Evolutionary conservation across 257 asterid genomes (phyloP), one percentile per base, ranked within the genome.

Genomic region (Jasminum sambac): DNA sequence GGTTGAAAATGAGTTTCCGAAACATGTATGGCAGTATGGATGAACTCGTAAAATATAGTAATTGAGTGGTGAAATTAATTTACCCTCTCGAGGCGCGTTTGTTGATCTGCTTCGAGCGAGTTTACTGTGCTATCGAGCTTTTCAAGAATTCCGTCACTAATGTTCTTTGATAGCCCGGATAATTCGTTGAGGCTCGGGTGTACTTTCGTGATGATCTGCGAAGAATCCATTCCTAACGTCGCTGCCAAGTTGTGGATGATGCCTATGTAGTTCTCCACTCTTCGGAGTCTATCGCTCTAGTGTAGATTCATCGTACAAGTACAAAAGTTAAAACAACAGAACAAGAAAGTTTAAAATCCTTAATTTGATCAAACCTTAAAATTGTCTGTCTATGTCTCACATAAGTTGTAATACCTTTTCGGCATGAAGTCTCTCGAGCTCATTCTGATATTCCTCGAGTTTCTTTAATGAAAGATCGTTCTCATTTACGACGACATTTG

Each of bases 151-250:
- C 64, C 77, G 67, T 94, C 89, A 66, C 97, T 90, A 63, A 94
- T 94, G 79, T 94, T 94, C 83, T 90, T 94, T 11, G 98, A 86
- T 69, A 94, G 81, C 64, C 97, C 98, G 10, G 98, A 94, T 73
- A 94, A 71, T 68, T 84, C 89, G 10, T 94, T 94, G 86, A 94
- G 86, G 92, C 98, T 94, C 48, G 98, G 98, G 75, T 94, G 98
- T 67, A 89, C 97, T 84, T 91, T 94, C 65, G 98, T 94, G 66
- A 94, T 94, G 74, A 87, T 91, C 84, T 81, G 80, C 74, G 98
- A 94, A 34, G 97, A 82, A 84, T 94, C 96, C 87, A 88, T 86
- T 67, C 98, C 98, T 80, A 91, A 81, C 13, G 87, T 87, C 63
- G 92, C 92, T 48, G 97, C 74, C 78, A 91, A 78, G 66, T 74